These are phyloP conservation scores for Plasmodium gallinaceum DNA, from an alignment of 169 alveolate species.

Conservation along the genomic window DNA sequence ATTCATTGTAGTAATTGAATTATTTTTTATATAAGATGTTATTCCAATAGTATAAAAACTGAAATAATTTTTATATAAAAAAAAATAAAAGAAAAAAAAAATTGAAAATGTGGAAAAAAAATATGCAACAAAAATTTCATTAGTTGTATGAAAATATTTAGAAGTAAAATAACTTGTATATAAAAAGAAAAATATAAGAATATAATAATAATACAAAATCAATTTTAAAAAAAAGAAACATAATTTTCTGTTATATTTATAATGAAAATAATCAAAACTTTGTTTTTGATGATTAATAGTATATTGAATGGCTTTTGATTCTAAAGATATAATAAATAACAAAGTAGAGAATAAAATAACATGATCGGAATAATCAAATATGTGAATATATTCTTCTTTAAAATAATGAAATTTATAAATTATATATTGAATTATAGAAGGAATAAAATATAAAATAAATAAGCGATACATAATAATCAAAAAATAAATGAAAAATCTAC, in stretches of 20 bases:
- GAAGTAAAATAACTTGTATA: slow-evolving; percentile 74
- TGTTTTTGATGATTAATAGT: slow-evolving; percentile 62
- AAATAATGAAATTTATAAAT: slow-evolving; percentile 59
- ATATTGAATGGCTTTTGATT: slow-evolving; percentile 65
- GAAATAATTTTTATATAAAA: slow-evolving; percentile 72
- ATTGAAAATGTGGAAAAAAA: slow-evolving; percentile 77
- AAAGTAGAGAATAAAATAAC: slow-evolving; percentile 74
- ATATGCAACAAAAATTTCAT: slow-evolving; percentile 78
- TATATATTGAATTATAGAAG: slow-evolving; percentile 76
- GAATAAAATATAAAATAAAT: slow-evolving; percentile 70
- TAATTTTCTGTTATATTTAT: slow-evolving; percentile 71
- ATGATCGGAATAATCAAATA: slow-evolving; percentile 77
- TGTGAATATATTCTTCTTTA: slow-evolving; percentile 71
- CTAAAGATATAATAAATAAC: slow-evolving; percentile 61
- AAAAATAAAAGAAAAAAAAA: slow-evolving; percentile 65
- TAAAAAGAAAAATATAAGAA: slow-evolving; percentile 72
- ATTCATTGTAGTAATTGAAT: not conserved
- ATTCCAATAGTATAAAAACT: slow-evolving; percentile 75
- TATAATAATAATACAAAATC: slow-evolving; percentile 62
- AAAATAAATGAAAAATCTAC: slow-evolving; percentile 73
- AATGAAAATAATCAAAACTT: slow-evolving; percentile 69
- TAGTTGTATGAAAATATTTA: slow-evolving; percentile 75
- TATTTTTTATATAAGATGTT: slow-evolving; percentile 34
- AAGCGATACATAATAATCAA: slow-evolving; percentile 74
- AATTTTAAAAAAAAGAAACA: slow-evolving; percentile 43